Conservation (phyloP, 257 asterid species). For the Phtheirospermum japonicum region DNA sequence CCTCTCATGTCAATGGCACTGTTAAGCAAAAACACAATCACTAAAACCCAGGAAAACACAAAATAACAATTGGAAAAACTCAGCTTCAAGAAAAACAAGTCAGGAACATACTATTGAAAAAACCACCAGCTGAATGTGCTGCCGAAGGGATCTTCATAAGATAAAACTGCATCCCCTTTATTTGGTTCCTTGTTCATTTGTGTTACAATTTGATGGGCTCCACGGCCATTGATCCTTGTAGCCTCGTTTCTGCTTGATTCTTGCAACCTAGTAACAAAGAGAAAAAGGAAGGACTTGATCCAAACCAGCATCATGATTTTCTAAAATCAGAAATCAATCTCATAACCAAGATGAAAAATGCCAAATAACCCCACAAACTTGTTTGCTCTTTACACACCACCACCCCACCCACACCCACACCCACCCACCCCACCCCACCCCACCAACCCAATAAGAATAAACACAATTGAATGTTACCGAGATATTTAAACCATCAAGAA, state of each 20-base stretch:
- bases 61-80: neutral
- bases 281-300: neutral
- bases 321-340: neutral
- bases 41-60: neutral
- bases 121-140: slow-evolving; percentile 98
- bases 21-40: slow-evolving; percentile 21
- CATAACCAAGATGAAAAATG: slow-evolving; percentile 3
- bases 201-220: slow-evolving; percentile 92
- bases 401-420: no score
- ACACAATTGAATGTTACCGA: neutral
- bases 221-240: slow-evolving; percentile 99
- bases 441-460: no score
- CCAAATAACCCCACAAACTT: slow-evolving; percentile 5
- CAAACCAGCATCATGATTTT: no score
- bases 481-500: neutral
- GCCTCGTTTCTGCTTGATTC: slow-evolving; percentile 97
- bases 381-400: neutral
- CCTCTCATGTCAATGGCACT: slow-evolving; percentile 90
- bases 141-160: slow-evolving; percentile 99
- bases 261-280: slow-evolving; percentile 62
- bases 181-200: slow-evolving; percentile 94
- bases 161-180: slow-evolving; percentile 95
- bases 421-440: no score
- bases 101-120: slow-evolving; percentile 67
- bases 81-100: slow-evolving; percentile 16